Conservation (phyloP, 768 basidiomycete species). For the Amanita exitialis region DNA sequence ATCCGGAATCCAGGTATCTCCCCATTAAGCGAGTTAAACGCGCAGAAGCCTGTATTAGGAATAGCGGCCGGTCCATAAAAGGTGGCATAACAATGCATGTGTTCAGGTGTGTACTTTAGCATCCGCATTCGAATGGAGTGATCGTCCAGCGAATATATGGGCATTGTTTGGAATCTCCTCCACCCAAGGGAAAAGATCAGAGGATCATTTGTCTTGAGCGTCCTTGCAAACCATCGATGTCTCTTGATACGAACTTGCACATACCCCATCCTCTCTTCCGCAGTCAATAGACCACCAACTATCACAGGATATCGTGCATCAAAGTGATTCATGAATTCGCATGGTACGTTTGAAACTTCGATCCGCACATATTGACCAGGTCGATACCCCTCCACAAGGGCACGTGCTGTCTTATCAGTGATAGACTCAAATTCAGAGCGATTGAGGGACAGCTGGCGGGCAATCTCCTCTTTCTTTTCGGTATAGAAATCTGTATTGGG, state of each 20-base stretch:
- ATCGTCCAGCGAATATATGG: slow-evolving; percentile 95
- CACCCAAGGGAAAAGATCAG: slow-evolving; percentile 96
- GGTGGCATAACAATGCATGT: slow-evolving; percentile 98
- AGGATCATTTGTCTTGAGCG: slow-evolving; percentile 95
- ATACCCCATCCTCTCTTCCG: slow-evolving; percentile 90
- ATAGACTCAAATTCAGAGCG: slow-evolving; percentile 76
- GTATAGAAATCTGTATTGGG: slow-evolving; percentile 83
- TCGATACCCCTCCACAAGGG: slow-evolving; percentile 81
- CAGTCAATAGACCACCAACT: slow-evolving; percentile 81
- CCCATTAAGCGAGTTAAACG: slow-evolving; percentile 79
- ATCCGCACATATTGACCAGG: slow-evolving; percentile 92
- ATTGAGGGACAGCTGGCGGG: slow-evolving; percentile 74
- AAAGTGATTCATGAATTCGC: slow-evolving; percentile 90
- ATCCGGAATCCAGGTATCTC: slow-evolving; percentile 74
- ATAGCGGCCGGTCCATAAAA: slow-evolving; percentile 91
- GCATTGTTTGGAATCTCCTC: slow-evolving; percentile 91
- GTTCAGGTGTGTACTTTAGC: slow-evolving; percentile 99
- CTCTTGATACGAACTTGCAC: slow-evolving; percentile 94
- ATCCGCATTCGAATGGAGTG: slow-evolving; percentile 97
- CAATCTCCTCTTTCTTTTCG: slow-evolving; percentile 86
- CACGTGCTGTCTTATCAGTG: slow-evolving; percentile 58
- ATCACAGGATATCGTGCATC: slow-evolving; percentile 87
- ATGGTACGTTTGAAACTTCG: slow-evolving; percentile 76
- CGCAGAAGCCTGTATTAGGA: slow-evolving; percentile 95
- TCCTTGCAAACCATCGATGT: slow-evolving; percentile 87